Evolutionary conservation across 495 filamentous ascomycete species (phyloP).

Genomic region (Podospora bellae-mahoneyi): DNA sequence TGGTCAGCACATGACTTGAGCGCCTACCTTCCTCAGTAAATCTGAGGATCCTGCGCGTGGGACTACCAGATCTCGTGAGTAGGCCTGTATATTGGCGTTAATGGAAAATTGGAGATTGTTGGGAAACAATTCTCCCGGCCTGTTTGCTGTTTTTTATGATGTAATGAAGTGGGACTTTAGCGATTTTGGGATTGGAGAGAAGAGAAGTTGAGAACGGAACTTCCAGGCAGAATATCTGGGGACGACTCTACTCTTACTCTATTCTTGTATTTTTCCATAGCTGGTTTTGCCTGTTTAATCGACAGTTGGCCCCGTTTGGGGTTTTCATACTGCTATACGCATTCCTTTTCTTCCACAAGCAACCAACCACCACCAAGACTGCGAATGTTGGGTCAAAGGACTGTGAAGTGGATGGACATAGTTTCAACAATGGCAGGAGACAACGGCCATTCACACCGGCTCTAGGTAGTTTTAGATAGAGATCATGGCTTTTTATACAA

Average conservation of each 20-base stretch:
- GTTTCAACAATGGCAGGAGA: background rate
- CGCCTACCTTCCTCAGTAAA: slow-evolving; percentile 29
- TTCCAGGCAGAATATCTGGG: background rate
- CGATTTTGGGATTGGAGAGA: slow-evolving; percentile 7
- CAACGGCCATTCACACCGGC: background rate
- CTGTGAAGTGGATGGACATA: background rate
- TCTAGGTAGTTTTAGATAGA: background rate
- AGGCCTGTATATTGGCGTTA: background rate
- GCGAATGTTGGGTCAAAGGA: background rate
- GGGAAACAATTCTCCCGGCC: background rate
- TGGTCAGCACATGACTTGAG: slow-evolving; percentile 40
- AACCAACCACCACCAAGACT: background rate
- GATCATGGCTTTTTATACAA: background rate
- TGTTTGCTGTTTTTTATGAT: slow-evolving; percentile 22
- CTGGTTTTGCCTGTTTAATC: slow-evolving; percentile 15
- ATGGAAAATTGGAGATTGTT: background rate
- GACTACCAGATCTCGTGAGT: background rate
- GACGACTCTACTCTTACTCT: slow-evolving; percentile 10
- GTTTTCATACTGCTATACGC: slow-evolving; percentile 5
- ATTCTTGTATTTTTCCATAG: slow-evolving; percentile 20
- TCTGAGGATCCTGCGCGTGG: background rate
- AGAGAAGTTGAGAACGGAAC: background rate
- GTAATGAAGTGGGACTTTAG: slow-evolving; percentile 20
- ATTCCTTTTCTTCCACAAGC: background rate
- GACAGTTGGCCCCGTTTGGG: slow-evolving; percentile 14